Percentiles rank a stretch among this genome's conserved stretches.
phyloP scores from a whole-genome alignment of 805 yeast genomes.

The Scheffersomyces stipitis region DNA sequence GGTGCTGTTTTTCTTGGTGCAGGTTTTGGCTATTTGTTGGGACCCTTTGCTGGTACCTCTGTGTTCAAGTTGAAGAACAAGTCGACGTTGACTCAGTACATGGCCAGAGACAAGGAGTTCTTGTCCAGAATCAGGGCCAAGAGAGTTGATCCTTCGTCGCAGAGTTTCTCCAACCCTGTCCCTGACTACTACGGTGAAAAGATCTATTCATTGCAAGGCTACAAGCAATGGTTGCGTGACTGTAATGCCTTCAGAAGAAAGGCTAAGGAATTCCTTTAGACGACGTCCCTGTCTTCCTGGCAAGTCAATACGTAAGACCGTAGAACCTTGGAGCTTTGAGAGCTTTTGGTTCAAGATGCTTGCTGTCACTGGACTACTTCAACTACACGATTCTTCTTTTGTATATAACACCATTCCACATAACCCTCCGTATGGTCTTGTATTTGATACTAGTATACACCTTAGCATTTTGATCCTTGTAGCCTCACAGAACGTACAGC shows the following conservation, averaged over 20 bases:
- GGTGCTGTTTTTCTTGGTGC: slow-evolving; percentile 74
- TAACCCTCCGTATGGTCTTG: no score
- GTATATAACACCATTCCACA: no score
- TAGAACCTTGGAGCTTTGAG: no score
- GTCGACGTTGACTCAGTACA: slow-evolving; percentile 46
- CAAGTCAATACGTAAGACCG: no score
- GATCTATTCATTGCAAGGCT: slow-evolving; percentile 79
- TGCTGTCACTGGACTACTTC: no score
- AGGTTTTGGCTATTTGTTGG: slow-evolving; percentile 73
- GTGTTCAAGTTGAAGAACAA: slow-evolving; percentile 60
- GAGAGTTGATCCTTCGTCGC: slow-evolving; percentile 90
- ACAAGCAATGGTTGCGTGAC: slow-evolving; percentile 95
- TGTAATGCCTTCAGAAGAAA: slow-evolving; percentile 87
- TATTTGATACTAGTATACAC: no score
- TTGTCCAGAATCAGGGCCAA: slow-evolving; percentile 70
- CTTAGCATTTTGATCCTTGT: no score
- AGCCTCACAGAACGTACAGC: no score
- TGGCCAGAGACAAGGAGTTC: slow-evolving; percentile 68
- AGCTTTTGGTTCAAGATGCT: no score
- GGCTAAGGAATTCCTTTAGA: slow-evolving; percentile 66
- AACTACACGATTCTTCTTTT: no score
- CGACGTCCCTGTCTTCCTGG: slow-evolving; percentile 9
- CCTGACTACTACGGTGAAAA: slow-evolving; percentile 99
- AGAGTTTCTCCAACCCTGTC: slow-evolving; percentile 88
- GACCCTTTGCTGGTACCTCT: slow-evolving; percentile 75